These are phyloP conservation scores for Debaryomyces sp. DNA, from an alignment of 1,139 yeast species.

Conservation along the genomic window DNA sequence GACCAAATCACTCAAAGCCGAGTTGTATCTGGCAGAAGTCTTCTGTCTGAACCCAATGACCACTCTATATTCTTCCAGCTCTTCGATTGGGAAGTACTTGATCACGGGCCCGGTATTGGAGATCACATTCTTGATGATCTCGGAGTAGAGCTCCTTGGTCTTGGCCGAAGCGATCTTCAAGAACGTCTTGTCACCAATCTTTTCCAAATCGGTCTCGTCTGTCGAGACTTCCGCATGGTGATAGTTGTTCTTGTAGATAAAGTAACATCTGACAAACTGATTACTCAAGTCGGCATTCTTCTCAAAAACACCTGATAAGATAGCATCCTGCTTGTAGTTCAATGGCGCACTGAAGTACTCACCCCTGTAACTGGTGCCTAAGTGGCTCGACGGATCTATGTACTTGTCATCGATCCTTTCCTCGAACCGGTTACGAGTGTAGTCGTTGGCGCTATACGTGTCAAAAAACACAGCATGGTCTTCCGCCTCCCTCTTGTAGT, in stretches of 20 bases:
- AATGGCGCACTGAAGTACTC: conserved; percentile 82
- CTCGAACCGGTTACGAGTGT: conserved; percentile 51
- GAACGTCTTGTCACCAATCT: conserved; percentile 81
- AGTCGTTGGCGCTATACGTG: conserved; percentile 47
- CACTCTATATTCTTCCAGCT: conserved; percentile 78
- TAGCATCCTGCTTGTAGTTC: conserved; percentile 49
- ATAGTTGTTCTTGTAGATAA: conserved; percentile 81
- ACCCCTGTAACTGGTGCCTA: conserved; percentile 58
- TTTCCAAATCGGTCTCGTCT: conserved; percentile 45
- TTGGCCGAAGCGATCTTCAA: conserved; percentile 76
- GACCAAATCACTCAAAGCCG: conserved; percentile 86
- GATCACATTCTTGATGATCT: conserved; percentile 69
- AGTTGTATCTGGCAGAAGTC: conserved; percentile 83
- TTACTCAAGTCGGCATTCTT: conserved; percentile 33
- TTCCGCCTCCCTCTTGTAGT: conserved; percentile 72
- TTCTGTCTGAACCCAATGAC: conserved; percentile 87
- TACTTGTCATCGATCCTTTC: conserved; percentile 79
- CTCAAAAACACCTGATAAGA: conserved; percentile 45
- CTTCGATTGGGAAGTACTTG: conserved; percentile 80
- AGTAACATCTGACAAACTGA: conserved; percentile 75
- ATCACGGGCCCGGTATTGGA: conserved; percentile 90
- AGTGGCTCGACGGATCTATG: conserved; percentile 58
- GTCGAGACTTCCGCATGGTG: conserved; percentile 31
- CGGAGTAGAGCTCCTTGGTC: conserved; percentile 76
- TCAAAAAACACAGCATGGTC: conserved; percentile 95